Evolutionary conservation across 805 yeast species (phyloP), one percentile per base, ranked within the genome.

Genomic region (Grigorovia yakushimaensis): DNA sequence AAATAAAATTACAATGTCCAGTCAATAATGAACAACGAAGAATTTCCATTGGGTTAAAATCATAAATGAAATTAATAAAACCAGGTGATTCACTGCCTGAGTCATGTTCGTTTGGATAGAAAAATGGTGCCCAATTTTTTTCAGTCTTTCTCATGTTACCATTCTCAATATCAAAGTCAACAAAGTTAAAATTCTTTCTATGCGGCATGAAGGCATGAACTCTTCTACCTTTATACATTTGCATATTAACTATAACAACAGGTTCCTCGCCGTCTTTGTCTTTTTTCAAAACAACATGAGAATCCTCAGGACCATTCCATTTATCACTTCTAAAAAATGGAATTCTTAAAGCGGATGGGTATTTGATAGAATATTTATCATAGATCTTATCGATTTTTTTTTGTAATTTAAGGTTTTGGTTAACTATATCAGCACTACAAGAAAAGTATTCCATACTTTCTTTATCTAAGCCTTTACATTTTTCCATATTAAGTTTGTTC

Each of bases 21-120:
- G 53, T 55, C 45, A 50, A 46, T 37, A 57, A 47, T 3, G 57
- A 54, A 42, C 61, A 57, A 44, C 50, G 51, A 15, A 57, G 39
- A 27, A 57, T 49, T 37, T 50, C 53, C 8, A 44, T 8, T 21
- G 46, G 42, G 10, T 19, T 24, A 11, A 44, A 11, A 30, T 39
- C 21, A 10, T 18, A n/a, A 5, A 44, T 22, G 24, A 44, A 44
- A 39, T 54, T 46, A 41, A 57, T 51, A 39, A 19, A 42, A n/a
- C 59, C 58, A 11, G 52, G 43, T 15, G 61, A 66, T 7, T 53
- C 41, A 1, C 61, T 39, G 33, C 45, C 30, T 3, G 39, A 18
- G n/a, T 45, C 42, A 13, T 42, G 42, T 40, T 45, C 33, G 13
- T 41, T 37, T 35, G 39, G 46, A 44, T 49, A 47, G 52, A 49